phyloP scores from a whole-genome alignment of 768 basidiomycete genomes.

The Cyclocybe aegerita region DNA sequence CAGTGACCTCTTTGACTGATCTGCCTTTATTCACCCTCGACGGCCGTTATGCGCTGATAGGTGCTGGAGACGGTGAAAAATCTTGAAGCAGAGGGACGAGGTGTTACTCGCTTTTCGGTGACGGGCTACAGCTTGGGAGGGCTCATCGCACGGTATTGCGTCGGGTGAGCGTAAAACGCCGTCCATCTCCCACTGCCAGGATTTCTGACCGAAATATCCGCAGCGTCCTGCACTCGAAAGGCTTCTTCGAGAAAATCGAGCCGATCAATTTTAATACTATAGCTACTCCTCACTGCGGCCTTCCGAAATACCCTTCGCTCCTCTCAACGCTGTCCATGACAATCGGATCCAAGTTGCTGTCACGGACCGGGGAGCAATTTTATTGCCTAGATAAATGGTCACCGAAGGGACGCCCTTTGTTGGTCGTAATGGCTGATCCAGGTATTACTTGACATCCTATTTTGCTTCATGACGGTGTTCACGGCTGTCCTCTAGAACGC shows the following conservation, averaged over 20 bases:
- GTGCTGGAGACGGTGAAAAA: constrained; percentile 54
- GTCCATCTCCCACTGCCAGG: background rate
- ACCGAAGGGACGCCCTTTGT: constrained; percentile 58
- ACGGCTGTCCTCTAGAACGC: constrained; percentile 41
- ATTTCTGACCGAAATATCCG: background rate
- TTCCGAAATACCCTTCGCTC: constrained; percentile 61
- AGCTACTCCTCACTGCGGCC: constrained; percentile 82
- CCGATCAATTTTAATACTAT: constrained; percentile 84
- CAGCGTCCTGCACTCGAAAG: constrained; percentile 63
- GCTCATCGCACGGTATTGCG: constrained; percentile 73
- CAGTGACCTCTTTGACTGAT: background rate
- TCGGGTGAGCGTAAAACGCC: constrained; percentile 49
- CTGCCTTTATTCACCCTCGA: too few relatives aligned
- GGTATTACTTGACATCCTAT: constrained; percentile 30
- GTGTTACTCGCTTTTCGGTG: constrained; percentile 68
- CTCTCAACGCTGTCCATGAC: constrained; percentile 50
- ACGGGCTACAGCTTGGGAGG: constrained; percentile 84
- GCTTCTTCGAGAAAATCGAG: constrained; percentile 68
- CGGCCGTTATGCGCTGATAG: constrained; percentile 30
- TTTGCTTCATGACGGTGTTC: background rate
- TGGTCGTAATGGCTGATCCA: constrained; percentile 82
- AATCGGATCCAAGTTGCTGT: constrained; percentile 69
- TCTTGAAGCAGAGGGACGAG: constrained; percentile 50
- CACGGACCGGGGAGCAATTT: constrained; percentile 80
- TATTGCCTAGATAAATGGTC: constrained; percentile 75